Evolutionary conservation across 1,139 yeast species (phyloP).

Genomic region (Zygoascus hellenicus): DNA sequence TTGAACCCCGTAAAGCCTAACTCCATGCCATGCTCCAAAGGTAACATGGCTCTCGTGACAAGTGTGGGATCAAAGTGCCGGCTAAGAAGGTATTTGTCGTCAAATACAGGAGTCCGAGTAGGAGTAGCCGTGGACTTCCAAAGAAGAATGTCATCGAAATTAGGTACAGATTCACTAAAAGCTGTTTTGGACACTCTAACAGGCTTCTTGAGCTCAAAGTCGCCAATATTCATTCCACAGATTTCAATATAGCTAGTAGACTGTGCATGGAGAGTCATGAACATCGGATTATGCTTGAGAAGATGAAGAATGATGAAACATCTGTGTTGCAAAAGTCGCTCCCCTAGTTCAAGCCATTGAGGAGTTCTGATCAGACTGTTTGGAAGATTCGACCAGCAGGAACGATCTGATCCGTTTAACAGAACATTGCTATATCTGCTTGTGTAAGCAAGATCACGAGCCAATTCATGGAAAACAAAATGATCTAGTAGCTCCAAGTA

Average conservation of each 20-base stretch:
- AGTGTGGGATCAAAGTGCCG: neutral
- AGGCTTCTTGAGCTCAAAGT: neutral
- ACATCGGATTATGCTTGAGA: slow-evolving; percentile 1
- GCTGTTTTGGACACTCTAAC: neutral
- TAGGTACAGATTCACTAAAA: no score
- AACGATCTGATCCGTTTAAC: slow-evolving; percentile 1
- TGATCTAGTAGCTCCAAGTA: slow-evolving; percentile 6
- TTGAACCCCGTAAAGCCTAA: neutral
- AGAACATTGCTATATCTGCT: neutral
- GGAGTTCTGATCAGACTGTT: slow-evolving; percentile 1
- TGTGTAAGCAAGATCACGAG: neutral
- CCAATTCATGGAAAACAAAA: slow-evolving; percentile 1
- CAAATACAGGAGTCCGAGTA: neutral
- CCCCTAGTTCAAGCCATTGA: slow-evolving; percentile 7
- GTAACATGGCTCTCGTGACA: slow-evolving; percentile 5
- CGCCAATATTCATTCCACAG: slow-evolving; percentile 3
- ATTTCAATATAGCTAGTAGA: slow-evolving; percentile 3
- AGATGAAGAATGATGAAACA: slow-evolving; percentile 2
- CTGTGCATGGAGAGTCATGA: neutral
- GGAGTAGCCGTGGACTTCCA: no score
- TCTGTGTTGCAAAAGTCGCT: slow-evolving; percentile 2
- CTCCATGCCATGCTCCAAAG: slow-evolving; percentile 9
- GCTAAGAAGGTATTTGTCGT: neutral
- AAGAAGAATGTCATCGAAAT: no score
- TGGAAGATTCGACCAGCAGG: slow-evolving; percentile 7